Evolutionary conservation across 1,139 yeast species (phyloP).

Genomic region (Yarrowia galli): DNA sequence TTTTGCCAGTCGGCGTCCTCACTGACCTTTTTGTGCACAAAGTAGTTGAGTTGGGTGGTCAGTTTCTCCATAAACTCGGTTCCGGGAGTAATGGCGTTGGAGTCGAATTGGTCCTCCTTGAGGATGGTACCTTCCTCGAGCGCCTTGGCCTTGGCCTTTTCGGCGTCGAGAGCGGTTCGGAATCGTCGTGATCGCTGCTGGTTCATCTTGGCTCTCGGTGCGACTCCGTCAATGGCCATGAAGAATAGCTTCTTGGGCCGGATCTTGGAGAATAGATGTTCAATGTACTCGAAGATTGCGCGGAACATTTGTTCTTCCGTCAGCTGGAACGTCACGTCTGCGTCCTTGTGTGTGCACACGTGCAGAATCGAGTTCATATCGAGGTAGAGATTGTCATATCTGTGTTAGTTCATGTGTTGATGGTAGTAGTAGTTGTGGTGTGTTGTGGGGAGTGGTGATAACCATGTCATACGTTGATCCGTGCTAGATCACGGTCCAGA

Average conservation of each 20-base stretch:
- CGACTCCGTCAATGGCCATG: constrained; percentile 99
- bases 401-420: constrained; percentile 38
- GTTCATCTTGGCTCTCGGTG: constrained; percentile 98
- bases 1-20: constrained; percentile 92
- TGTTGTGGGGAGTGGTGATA: neutral
- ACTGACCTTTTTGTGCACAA: constrained; percentile 86
- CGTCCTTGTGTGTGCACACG: constrained; percentile 69
- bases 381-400: constrained; percentile 87
- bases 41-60: constrained; percentile 82
- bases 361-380: constrained; percentile 97
- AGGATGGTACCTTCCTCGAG: constrained; percentile 65
- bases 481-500: neutral
- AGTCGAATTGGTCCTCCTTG: constrained; percentile 67
- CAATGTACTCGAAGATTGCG: constrained; percentile 92
- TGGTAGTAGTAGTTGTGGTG: neutral
- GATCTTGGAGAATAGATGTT: constrained; percentile 86
- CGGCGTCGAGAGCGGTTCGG: constrained; percentile 92
- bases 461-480: too few relatives aligned
- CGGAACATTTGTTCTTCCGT: constrained; percentile 93
- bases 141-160: constrained; percentile 71
- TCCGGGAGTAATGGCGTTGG: constrained; percentile 98
- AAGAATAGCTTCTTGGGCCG: constrained; percentile 86
- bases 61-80: constrained; percentile 95
- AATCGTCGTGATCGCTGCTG: constrained; percentile 97
- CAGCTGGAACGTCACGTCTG: constrained; percentile 56